Evolutionary conservation across 305 asterid species (phyloP).

Genomic region (Solanum aculeatissimum): DNA sequence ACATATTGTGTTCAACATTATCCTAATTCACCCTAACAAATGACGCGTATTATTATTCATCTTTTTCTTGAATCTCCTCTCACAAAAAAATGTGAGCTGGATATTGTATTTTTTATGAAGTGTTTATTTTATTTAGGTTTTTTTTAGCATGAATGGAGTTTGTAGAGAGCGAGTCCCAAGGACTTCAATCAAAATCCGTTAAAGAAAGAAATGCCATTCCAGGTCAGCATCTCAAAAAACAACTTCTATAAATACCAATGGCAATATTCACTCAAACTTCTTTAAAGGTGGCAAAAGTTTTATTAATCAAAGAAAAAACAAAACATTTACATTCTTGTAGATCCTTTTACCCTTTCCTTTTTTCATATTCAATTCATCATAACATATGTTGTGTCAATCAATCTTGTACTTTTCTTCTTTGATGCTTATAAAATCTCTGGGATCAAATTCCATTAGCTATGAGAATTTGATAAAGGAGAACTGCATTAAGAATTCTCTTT

Average conservation of each 20-base stretch:
- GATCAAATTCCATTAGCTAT: background rate
- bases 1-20: background rate
- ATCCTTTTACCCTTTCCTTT: background rate
- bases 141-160: background rate
- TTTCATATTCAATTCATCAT: background rate
- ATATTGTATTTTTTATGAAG: background rate
- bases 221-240: background rate
- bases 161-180: background rate
- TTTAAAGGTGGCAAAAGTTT: background rate
- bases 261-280: background rate
- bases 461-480: background rate
- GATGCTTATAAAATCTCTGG: background rate
- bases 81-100: background rate
- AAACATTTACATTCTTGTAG: background rate
- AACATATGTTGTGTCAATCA: background rate
- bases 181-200: background rate
- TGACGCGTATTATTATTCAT: background rate
- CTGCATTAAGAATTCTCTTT: background rate
- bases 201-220: background rate
- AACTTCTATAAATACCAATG: background rate
- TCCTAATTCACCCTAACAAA: background rate
- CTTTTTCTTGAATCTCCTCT: background rate
- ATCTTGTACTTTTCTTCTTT: background rate
- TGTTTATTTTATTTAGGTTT: background rate
- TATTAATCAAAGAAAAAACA: background rate